Percentiles rank a stretch among this genome's conserved stretches.
phyloP scores from a whole-genome alignment of 169 alveolate genomes.

The Theileria sp. region DNA sequence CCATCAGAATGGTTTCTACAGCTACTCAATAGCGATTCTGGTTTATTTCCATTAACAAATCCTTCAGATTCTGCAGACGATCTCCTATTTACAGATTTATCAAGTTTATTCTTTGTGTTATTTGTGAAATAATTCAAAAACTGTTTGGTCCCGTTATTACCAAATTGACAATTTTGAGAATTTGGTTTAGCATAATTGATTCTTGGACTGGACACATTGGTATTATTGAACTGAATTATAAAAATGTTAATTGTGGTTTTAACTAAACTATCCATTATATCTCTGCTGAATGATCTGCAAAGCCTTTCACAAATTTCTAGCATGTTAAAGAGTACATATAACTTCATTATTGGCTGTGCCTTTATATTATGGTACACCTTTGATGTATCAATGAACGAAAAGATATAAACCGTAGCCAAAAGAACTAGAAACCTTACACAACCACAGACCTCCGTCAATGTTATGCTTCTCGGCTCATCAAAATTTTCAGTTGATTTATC shows the following conservation, averaged over 20 bases:
- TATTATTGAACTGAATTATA: neutral
- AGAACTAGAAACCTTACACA: conserved; percentile 74
- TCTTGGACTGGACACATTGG: neutral
- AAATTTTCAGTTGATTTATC: neutral
- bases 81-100: neutral
- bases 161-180: neutral
- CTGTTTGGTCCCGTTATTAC: neutral
- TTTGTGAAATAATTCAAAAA: neutral
- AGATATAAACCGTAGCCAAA: conserved; percentile 70
- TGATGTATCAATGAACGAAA: conserved; percentile 81
- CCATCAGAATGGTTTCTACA: neutral
- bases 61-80: neutral
- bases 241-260: conserved; percentile 57
- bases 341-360: conserved; percentile 86
- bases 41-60: neutral
- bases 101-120: neutral
- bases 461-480: conserved; percentile 21
- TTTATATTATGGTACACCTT: conserved; percentile 84
- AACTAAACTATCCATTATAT: conserved; percentile 77
- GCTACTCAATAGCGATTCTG: conserved; percentile 15
- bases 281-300: conserved; percentile 85
- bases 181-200: neutral
- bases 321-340: conserved; percentile 87
- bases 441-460: conserved; percentile 72
- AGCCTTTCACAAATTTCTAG: conserved; percentile 85